Base-by-base conservation (phyloP, 306 rosid species). In the Erythrophleum fordii region DNA sequence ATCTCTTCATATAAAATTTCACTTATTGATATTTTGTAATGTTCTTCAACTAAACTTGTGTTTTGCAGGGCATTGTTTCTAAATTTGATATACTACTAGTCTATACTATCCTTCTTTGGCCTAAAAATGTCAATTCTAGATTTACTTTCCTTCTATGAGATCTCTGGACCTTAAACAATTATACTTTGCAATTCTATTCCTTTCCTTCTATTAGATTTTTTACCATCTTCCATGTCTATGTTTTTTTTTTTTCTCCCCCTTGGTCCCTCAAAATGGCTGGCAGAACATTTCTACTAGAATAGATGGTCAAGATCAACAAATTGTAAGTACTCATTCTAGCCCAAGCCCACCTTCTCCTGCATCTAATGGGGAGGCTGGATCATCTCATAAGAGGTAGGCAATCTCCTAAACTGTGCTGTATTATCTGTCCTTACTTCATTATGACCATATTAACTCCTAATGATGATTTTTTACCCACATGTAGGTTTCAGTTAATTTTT, bases 341-440 rank as follows among this genome's bases (percentile, higher is more conserved):
- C 42, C 73, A 59, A 42, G 79, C 67, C 82, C 80, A 58, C 75
- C 78, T 60, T 72, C 68, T 80, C 85, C 80, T 56, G 76, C 81
- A 81, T 75, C 78, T 76, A 76, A 85, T 62, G 87, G 79, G 58
- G 86, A 78, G 75, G 86, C 79, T 65, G 75, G 11, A 13, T 44
- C 49, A n/a, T 75, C 91, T 41, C 79, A 82, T 80, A 82, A 80
- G 35, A 91, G 93, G 93, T 91, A 83, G 76, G 77, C 29, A 31
- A 71, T 49, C 34, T 44, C 46, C 49, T 72, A 51, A 11, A 69
- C 11, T 28, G 11, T 23, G 68, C 66, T 56, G 22, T 59, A 60
- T 64, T 29, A 29, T 34, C 59, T 45, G 4, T 51, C 20, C 52
- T 41, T 6, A 18, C 39, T 78, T 39, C 23, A 18, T 16, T 29